phyloP scores from a whole-genome alignment of 192 early-diverging fungal species.

The Glomus cerebriforme region DNA sequence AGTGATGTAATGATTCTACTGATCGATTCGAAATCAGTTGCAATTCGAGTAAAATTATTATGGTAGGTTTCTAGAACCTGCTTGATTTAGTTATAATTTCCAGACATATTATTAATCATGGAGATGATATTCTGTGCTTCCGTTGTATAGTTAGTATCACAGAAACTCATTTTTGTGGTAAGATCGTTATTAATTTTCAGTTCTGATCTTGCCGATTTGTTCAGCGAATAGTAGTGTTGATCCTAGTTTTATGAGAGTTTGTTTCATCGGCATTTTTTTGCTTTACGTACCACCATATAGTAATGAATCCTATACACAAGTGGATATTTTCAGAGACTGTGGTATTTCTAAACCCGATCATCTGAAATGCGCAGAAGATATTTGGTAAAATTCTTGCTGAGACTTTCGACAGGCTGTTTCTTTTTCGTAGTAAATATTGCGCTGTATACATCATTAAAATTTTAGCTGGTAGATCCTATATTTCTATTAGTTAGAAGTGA shows the following conservation, averaged over 20 bases:
- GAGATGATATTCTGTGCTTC: constrained; percentile 1
- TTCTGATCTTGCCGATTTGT: neutral
- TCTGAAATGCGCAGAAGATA: too few species aligned
- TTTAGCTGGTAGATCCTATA: too few species aligned
- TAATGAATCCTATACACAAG: constrained; percentile 4
- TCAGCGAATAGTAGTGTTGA: neutral
- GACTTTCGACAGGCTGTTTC: too few species aligned
- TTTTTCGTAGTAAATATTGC: too few species aligned
- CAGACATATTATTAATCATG: neutral
- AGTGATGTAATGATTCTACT: neutral
- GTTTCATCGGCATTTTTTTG: neutral
- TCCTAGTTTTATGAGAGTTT: neutral
- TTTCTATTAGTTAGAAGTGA: too few species aligned
- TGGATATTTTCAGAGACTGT: neutral
- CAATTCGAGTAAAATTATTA: constrained; percentile 15
- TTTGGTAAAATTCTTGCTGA: too few species aligned
- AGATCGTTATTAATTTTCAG: neutral
- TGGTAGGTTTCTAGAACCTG: constrained; percentile 4
- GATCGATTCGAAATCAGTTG: constrained; percentile 8
- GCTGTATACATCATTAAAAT: too few species aligned
- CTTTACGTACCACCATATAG: neutral
- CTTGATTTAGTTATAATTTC: neutral
- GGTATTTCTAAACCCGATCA: too few species aligned
- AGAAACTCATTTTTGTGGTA: neutral
- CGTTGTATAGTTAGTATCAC: neutral